Percentiles rank a stretch among this genome's conserved stretches.
phyloP scores from a whole-genome alignment of 2,329 filamentous ascomycete genomes.

The Trichoderma brevicompactum region DNA sequence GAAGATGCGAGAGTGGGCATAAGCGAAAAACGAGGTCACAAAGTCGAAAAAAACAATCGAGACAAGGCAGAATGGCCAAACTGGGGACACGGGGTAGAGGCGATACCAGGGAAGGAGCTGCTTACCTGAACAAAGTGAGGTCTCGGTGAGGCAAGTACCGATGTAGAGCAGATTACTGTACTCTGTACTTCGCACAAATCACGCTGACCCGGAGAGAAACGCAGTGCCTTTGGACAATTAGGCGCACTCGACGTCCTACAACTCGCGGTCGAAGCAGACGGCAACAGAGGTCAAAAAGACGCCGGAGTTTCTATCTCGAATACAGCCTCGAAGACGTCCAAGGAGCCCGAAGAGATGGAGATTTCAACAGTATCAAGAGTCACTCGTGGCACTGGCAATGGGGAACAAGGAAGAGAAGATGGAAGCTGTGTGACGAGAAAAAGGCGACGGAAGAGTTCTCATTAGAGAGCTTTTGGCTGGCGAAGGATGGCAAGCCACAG shows the following conservation, averaged over 20 bases:
- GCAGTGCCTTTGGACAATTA: constrained; percentile 3
- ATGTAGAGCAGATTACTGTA: constrained; percentile 14
- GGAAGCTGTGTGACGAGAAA: constrained; percentile 16
- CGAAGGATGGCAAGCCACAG: constrained; percentile 26
- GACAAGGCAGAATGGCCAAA: constrained; percentile 1
- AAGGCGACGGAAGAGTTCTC: constrained; percentile 20
- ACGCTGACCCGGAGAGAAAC: background rate
- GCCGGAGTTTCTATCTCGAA: constrained; percentile 9
- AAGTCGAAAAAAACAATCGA: background rate
- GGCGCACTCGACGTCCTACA: constrained; percentile 18
- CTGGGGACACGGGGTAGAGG: constrained; percentile 9
- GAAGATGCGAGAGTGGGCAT: background rate
- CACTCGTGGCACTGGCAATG: constrained; percentile 22
- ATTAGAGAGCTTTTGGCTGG: constrained; percentile 15
- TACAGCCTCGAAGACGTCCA: constrained; percentile 3
- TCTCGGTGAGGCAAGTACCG: constrained; percentile 25
- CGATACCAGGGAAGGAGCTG: constrained; percentile 12
- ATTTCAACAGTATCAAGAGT: constrained; percentile 10
- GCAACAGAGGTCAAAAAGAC: background rate
- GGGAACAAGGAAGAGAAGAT: background rate
- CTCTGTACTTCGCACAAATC: constrained; percentile 17
- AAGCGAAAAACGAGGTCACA: background rate
- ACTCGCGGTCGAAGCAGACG: background rate
- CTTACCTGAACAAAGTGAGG: constrained; percentile 27
- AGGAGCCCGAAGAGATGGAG: background rate